Evolutionary conservation across 176 grass and related monocot genomes (phyloP), one percentile per base, ranked within the genome.

Genomic region (Oryza glumipatula): DNA sequence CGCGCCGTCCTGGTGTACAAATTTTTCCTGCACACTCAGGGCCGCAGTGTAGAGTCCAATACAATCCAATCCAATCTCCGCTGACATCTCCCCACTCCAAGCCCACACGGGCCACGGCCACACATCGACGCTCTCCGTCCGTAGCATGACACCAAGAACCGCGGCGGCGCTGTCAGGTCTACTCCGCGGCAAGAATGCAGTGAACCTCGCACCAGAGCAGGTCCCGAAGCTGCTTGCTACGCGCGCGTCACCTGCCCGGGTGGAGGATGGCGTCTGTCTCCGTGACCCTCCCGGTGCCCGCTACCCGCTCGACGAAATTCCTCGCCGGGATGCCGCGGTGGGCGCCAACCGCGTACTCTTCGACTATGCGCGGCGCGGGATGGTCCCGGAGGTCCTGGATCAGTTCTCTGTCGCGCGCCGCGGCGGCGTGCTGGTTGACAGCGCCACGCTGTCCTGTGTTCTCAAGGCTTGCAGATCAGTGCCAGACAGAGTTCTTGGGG

Each of bases 291-390:
- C n/a, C 4, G 5, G 63, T 6, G 56, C 79, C 74, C 56, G 74
- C 82, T 82, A 79, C 65, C 23, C 36, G 82, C 90, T 94, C 70
- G 91, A 92, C 73, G 74, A 69, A 97, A 90, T 80, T 43, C 22
- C 81, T 23, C 19, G 15, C 32, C 9, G 38, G 41, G 77, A 80
- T 22, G 41, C 16, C 28, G 2, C 44, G 19, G 13, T 45, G 9
- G 35, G 85, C 10, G 67, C 63, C 30, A 65, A 68, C 80, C 47
- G 32, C 15, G 22, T 26, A 11, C 26, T 89, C 41, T 43, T 77
- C 13, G 67, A 83, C 2, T 67, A 80, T 67, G 58, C 22, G 6
- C 67, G 51, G 38, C 60, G 80, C 2, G 84, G 82, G 30, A 58
- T n/a, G 9, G 32, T 41, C 43, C 65, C 1, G 16, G 73, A 90